A percentile compares a stretch with the other conserved stretches of the same genome.
These are phyloP conservation scores for Peltaster fructicola DNA, from an alignment of 2,329 filamentous ascomycete species.

Conservation along the genomic window DNA sequence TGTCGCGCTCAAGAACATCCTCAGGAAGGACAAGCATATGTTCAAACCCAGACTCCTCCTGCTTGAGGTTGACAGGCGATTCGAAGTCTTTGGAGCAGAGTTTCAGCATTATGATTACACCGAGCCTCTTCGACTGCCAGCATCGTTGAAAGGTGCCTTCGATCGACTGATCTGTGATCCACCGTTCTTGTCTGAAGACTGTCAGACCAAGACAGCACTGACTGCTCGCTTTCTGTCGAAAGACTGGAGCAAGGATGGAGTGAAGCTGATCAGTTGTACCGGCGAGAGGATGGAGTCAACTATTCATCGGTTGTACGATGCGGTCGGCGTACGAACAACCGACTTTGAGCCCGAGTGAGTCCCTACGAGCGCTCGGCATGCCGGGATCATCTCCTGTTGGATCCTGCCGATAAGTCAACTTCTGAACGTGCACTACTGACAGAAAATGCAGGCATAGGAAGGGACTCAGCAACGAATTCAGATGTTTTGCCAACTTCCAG, in stretches of 20 bases:
- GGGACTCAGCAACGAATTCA: constrained; percentile 64
- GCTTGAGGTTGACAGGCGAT: constrained; percentile 58
- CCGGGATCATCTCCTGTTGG: too few relatives aligned
- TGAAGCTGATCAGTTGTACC: constrained; percentile 49
- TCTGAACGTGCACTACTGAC: too few relatives aligned
- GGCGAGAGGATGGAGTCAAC: constrained; percentile 57
- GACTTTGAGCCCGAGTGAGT: constrained; percentile 47
- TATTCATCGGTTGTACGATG: constrained; percentile 48
- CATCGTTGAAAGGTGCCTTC: constrained; percentile 42
- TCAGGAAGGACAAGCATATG: constrained; percentile 8
- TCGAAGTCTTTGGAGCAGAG: constrained; percentile 57
- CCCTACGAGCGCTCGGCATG: too few relatives aligned
- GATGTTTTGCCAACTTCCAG: constrained; percentile 65
- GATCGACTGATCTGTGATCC: constrained; percentile 61
- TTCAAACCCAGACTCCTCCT: constrained; percentile 42
- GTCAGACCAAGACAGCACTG: constrained; percentile 62
- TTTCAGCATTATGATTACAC: constrained; percentile 61
- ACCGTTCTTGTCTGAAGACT: constrained; percentile 64
- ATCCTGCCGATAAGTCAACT: too few relatives aligned
- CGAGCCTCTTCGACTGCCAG: constrained; percentile 44
- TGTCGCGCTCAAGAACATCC: constrained; percentile 53
- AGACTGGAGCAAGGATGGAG: constrained; percentile 18
- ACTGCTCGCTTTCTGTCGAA: constrained; percentile 58
- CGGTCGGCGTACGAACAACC: constrained; percentile 45
- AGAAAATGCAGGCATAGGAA: constrained; percentile 46